Conservation (phyloP, 768 basidiomycete genomes). For the Bullera alba region DNA sequence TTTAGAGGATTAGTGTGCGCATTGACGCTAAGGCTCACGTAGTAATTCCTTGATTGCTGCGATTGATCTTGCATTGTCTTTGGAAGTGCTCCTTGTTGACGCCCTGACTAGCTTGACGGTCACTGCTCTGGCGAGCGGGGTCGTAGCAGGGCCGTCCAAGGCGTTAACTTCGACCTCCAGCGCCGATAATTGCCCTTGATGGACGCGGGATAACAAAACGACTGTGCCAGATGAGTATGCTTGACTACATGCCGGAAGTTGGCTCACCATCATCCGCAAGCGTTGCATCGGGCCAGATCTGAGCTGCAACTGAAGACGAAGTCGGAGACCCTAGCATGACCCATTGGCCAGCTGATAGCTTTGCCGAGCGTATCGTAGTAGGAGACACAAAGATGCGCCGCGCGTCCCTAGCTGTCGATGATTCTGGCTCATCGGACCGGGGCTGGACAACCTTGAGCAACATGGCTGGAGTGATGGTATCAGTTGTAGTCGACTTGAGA, state of each 20-base stretch:
- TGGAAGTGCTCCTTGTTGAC: too few relatives aligned
- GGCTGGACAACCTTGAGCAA: too few relatives aligned
- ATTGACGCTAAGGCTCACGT: too few relatives aligned
- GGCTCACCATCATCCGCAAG: slow-evolving; percentile 28
- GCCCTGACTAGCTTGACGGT: not conserved
- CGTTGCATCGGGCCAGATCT: slow-evolving; percentile 37
- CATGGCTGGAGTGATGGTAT: too few relatives aligned
- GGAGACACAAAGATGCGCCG: slow-evolving; percentile 21
- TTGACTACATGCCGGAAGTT: not conserved
- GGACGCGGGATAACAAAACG: not conserved
- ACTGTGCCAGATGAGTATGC: not conserved
- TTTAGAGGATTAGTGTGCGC: too few relatives aligned
- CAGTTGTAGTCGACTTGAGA: too few relatives aligned
- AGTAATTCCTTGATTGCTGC: too few relatives aligned
- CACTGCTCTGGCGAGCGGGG: too few relatives aligned
- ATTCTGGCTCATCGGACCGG: too few relatives aligned
- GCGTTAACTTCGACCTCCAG: slow-evolving; percentile 11
- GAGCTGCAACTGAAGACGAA: slow-evolving; percentile 3
- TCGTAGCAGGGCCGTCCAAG: too few relatives aligned
- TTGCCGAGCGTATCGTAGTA: slow-evolving; percentile 25
- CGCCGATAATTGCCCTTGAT: not conserved
- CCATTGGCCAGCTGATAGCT: slow-evolving; percentile 42
- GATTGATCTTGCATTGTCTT: too few relatives aligned
- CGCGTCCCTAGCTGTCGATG: not conserved
- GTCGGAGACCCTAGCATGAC: slow-evolving; percentile 15